These are phyloP conservation scores for Leccinum sublutescens DNA, from an alignment of 768 basidiomycete species.

Conservation along the genomic window DNA sequence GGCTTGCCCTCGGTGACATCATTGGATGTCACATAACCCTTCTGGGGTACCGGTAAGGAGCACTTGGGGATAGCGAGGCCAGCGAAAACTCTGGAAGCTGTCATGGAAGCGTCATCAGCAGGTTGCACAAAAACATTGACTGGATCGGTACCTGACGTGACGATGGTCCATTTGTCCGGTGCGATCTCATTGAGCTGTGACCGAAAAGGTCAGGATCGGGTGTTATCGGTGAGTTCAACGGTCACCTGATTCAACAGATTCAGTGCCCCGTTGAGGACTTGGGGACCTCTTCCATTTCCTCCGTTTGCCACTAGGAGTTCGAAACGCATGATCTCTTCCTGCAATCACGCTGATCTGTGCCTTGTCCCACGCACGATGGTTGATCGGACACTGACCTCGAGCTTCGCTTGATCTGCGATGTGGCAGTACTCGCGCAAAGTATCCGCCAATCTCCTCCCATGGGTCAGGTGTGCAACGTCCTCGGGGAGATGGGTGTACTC, in stretches of 20 bases:
- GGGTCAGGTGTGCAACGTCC: constrained; percentile 56
- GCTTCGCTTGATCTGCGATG: constrained; percentile 52
- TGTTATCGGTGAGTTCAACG: neutral
- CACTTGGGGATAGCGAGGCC: constrained; percentile 63
- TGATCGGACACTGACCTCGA: constrained; percentile 45
- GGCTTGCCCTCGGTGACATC: constrained; percentile 72
- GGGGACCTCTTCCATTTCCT: constrained; percentile 44
- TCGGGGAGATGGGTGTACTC: constrained; percentile 56
- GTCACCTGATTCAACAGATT: constrained; percentile 54
- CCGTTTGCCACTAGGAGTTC: constrained; percentile 67
- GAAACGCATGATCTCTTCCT: constrained; percentile 74
- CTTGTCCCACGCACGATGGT: neutral
- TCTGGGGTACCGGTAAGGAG: constrained; percentile 55
- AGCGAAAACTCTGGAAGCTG: constrained; percentile 76
- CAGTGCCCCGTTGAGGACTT: constrained; percentile 64
- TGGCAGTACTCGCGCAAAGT: constrained; percentile 69
- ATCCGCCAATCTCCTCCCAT: constrained; percentile 76
- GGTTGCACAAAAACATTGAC: neutral
- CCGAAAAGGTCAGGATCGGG: neutral
- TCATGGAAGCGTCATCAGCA: constrained; percentile 1
- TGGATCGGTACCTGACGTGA: constrained; percentile 59
- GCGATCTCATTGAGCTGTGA: constrained; percentile 25
- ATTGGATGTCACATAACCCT: constrained; percentile 70
- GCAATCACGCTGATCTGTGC: neutral
- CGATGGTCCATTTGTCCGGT: constrained; percentile 69